Percentiles rank a stretch among this genome's conserved stretches.
These are phyloP conservation scores for Yamadazyma nakazawae DNA, from an alignment of 805 yeast species.

Conservation along the genomic window DNA sequence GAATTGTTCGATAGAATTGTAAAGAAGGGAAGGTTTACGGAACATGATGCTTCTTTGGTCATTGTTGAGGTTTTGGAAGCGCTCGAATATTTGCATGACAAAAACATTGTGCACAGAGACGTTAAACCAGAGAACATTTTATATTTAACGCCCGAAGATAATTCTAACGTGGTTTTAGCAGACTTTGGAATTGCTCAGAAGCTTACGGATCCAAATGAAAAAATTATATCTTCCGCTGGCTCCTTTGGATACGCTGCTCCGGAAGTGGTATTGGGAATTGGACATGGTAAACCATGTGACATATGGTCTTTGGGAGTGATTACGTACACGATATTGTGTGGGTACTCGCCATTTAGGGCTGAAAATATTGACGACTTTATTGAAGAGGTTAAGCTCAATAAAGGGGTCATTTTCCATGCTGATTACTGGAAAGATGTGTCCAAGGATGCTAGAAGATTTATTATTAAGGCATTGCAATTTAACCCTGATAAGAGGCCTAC, in stretches of 20 bases:
- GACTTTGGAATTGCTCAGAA: constrained; percentile 95
- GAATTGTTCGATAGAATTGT: constrained; percentile 88
- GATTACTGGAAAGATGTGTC: constrained; percentile 85
- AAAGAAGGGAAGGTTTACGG: constrained; percentile 79
- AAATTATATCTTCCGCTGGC: constrained; percentile 75
- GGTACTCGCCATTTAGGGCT: constrained; percentile 87
- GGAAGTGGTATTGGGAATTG: constrained; percentile 74
- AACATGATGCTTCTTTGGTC: constrained; percentile 77
- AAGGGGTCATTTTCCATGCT: constrained; percentile 80
- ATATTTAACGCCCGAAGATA: constrained; percentile 51
- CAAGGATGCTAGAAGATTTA: constrained; percentile 75
- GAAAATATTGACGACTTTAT: constrained; percentile 80
- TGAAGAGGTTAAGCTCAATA: constrained; percentile 67
- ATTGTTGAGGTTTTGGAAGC: constrained; percentile 76
- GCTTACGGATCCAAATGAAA: constrained; percentile 55
- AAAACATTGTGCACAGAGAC: constrained; percentile 87
- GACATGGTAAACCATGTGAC: constrained; percentile 95
- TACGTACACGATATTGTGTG: constrained; percentile 84
- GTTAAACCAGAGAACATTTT: constrained; percentile 91
- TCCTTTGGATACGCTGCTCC: constrained; percentile 98
- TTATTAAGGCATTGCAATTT: constrained; percentile 63
- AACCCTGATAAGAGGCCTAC: constrained; percentile 70
- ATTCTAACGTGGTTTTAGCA: constrained; percentile 79
- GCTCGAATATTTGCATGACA: constrained; percentile 68
- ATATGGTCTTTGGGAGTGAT: constrained; percentile 95